These are phyloP conservation scores for Penicillium tannophilum DNA, from an alignment of 495 filamentous ascomycete genomes.

Conservation along the genomic window DNA sequence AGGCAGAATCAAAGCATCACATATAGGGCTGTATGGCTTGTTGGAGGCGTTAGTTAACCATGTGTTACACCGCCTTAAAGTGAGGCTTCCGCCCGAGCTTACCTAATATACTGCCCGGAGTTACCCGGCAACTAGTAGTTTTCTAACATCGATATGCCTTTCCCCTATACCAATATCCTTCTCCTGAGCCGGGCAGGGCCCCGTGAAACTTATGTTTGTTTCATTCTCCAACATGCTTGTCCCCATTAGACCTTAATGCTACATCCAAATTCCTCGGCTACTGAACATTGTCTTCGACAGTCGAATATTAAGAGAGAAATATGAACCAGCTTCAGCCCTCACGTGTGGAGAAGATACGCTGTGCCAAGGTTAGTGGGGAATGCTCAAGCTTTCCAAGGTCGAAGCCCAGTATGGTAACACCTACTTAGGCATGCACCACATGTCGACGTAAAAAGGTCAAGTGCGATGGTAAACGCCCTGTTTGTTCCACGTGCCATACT, in stretches of 20 bases:
- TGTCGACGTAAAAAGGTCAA: constrained; percentile 20
- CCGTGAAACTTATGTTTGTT: too few species aligned
- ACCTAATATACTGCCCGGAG: too few species aligned
- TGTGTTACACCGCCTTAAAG: too few species aligned
- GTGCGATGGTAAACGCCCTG: constrained; percentile 17
- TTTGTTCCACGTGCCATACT: constrained; percentile 14
- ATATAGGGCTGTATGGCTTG: too few species aligned
- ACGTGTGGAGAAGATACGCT: background rate
- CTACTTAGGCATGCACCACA: constrained; percentile 11
- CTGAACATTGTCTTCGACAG: background rate
- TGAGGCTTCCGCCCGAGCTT: too few species aligned
- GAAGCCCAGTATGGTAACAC: background rate
- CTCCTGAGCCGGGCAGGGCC: too few species aligned
- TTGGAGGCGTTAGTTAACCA: too few species aligned
- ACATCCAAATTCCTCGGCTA: background rate
- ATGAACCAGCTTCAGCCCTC: background rate
- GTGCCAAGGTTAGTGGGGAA: background rate
- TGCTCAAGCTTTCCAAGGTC: background rate
- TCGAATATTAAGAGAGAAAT: background rate
- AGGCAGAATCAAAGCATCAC: too few species aligned
- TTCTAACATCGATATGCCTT: too few species aligned
- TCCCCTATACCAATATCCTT: too few species aligned
- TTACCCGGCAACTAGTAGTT: too few species aligned
- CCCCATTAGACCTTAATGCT: background rate
- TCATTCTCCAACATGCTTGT: background rate